A percentile compares a stretch with the other conserved stretches of the same genome.
Conservation (phyloP, 2,329 filamentous ascomycete genomes). For the Clonostachys sp. region DNA sequence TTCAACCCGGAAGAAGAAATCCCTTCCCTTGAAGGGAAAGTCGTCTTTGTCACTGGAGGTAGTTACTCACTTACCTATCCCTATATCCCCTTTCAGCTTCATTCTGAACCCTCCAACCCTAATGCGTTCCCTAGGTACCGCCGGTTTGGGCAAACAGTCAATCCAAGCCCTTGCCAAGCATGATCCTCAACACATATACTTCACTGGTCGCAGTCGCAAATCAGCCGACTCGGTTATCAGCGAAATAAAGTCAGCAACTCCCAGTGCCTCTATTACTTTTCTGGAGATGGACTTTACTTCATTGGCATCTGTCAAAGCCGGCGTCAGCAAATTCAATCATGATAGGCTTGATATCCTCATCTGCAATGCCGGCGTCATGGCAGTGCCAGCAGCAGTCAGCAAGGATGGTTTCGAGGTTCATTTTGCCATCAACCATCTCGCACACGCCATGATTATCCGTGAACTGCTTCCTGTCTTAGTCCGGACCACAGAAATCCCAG, state of each 20-base stretch:
- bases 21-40: no score
- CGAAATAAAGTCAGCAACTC: not conserved
- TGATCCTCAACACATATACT: conserved; percentile 40
- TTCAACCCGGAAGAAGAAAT: no score
- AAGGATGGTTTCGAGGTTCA: conserved; percentile 41
- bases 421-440: conserved; percentile 44
- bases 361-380: conserved; percentile 41
- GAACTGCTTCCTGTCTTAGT: conserved; percentile 22
- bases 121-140: not conserved
- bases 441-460: conserved; percentile 37
- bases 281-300: conserved; percentile 34
- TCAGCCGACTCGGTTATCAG: conserved; percentile 15
- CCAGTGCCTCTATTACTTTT: not conserved
- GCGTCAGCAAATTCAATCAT: conserved; percentile 8
- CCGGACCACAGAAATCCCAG: conserved; percentile 13
- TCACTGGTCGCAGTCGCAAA: conserved; percentile 38
- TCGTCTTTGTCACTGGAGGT: no score
- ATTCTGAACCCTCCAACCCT: no score
- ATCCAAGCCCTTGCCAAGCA: conserved; percentile 18
- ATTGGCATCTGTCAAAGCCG: conserved; percentile 31
- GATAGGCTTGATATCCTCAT: conserved; percentile 35
- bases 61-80: no score
- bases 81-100: no score
- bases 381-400: conserved; percentile 24
- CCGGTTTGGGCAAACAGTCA: conserved; percentile 1